Evolutionary conservation across 371 early-diverging fungal genomes (phyloP), one percentile per base, ranked within the genome.

Genomic region (Syncephalastrum monosporum): DNA sequence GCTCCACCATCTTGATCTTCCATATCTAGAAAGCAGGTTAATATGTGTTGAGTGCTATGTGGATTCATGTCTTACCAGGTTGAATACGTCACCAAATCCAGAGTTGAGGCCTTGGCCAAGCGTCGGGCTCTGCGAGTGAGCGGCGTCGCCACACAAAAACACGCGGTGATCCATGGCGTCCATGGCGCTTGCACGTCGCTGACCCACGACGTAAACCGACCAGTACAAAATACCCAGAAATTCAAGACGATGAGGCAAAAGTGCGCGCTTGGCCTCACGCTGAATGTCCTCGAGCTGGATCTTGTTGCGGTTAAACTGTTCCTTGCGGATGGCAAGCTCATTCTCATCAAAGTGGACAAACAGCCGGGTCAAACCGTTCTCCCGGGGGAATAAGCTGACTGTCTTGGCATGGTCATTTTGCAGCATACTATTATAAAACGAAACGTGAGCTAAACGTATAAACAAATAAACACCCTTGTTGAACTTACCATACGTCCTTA

Each of bases 231-330:
- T 69, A 53, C 77, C 77, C 52, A 77, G 53, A 33, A 77, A 74
- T n/a, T 77, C 77, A 15, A 77, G 67, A 53, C 77, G 69, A 42
- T 71, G 59, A 19, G 77, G 77, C 8, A 77, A 41, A 1, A 77
- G 41, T 0, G 73, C 77, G 12, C 77, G 67, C 47, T 77, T 77
- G 7, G 77, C 74, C 57, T 77, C 77, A 29, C 70, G 61, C 33
- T 74, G 74, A 41, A 77, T 77, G 55, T 77, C 77, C 43, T 77
- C 77, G 13, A 77, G 49, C 47, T 74, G 74, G 47, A 77, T 73
- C 56, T 71, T 74, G 61, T 77, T 77, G 53, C 77, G 65, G 44
- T 75, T 75, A 48, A 71, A 59, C 24, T 67, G 69, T 47, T 77
- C 77, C 47, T 72, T 73, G 43, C 76, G 59, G 24, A 70, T 54